Evolutionary conservation across 139 green algal genomes (phyloP).

Genomic region (Desmodesmus armatus): DNA sequence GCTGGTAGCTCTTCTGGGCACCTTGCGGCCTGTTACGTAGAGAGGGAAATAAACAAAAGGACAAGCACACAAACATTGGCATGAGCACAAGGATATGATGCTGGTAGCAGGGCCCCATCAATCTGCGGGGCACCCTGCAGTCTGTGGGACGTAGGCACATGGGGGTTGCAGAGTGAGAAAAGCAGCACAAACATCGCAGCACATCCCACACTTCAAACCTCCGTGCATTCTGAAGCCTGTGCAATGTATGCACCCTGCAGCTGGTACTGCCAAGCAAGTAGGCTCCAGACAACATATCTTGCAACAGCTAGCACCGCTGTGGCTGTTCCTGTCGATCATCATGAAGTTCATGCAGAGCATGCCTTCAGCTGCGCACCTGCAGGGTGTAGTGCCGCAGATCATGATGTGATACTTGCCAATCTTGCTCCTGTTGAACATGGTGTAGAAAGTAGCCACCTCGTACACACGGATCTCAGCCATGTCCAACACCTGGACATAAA

Average conservation of each 20-base stretch:
- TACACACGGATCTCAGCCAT: constrained; percentile 56
- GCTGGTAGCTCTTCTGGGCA: not conserved
- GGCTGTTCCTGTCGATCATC: not conserved
- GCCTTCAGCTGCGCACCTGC: constrained; percentile 61
- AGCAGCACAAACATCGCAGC: too few relatives aligned
- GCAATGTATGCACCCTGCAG: not conserved
- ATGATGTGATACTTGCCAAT: constrained; percentile 98
- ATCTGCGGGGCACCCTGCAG: constrained; percentile 6
- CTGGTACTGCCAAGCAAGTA: too few relatives aligned
- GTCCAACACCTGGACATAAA: constrained; percentile 52
- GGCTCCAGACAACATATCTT: too few relatives aligned
- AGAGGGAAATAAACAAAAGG: not conserved
- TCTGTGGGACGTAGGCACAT: too few relatives aligned
- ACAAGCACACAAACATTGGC: not conserved
- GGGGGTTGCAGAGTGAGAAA: too few relatives aligned
- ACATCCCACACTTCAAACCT: too few relatives aligned
- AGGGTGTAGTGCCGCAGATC: constrained; percentile 98
- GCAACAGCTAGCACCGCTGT: not conserved
- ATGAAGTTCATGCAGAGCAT: not conserved
- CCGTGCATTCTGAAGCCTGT: not conserved
- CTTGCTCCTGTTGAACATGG: constrained; percentile 98
- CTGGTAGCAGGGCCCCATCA: constrained; percentile 31
- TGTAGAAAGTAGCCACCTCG: constrained; percentile 98
- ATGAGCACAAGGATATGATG: not conserved
- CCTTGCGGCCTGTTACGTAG: not conserved